Evolutionary conservation across 345 rosid genomes (phyloP).

Genomic region (Physaria fendleri): DNA sequence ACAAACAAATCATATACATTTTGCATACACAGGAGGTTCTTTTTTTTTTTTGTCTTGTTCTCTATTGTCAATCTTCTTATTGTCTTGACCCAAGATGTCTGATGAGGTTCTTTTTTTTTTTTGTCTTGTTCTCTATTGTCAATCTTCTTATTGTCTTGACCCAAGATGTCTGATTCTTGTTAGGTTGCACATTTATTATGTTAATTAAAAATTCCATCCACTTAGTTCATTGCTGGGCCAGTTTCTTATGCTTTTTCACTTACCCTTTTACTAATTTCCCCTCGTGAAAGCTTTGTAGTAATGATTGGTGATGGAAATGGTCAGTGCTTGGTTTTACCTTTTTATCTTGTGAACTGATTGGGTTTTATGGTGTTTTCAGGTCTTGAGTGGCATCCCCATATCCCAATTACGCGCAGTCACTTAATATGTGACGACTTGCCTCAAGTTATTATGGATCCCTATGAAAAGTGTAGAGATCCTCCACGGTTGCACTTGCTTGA

Average conservation of each 20-base stretch:
- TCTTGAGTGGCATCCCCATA: slow-evolving; percentile 78
- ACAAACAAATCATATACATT: slow-evolving; percentile 84
- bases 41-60: slow-evolving; percentile 35
- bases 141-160: slow-evolving; percentile 20
- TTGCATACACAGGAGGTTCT: slow-evolving; percentile 91
- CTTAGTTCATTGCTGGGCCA: slow-evolving; percentile 22
- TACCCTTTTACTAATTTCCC: not conserved
- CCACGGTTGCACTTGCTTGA: slow-evolving; percentile 83
- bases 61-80: slow-evolving; percentile 20
- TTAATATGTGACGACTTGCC: slow-evolving; percentile 81
- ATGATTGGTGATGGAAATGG: not conserved
- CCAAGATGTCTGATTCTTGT: slow-evolving; percentile 12
- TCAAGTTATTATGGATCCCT: slow-evolving; percentile 69
- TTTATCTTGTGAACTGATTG: not conserved
- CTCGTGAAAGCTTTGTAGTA: not conserved
- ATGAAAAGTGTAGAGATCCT: slow-evolving; percentile 72
- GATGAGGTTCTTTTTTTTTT: too few relatives aligned
- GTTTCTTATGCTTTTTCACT: slow-evolving; percentile 17
- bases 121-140: slow-evolving; percentile 28
- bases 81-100: slow-evolving; percentile 19
- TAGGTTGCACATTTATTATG: slow-evolving; percentile 11
- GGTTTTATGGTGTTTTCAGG: slow-evolving; percentile 47
- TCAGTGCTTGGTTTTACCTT: not conserved
- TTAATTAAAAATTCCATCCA: not conserved
- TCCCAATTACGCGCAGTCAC: slow-evolving; percentile 62